Conservation (phyloP, 768 basidiomycete genomes). For the Termitomyces sp. region DNA sequence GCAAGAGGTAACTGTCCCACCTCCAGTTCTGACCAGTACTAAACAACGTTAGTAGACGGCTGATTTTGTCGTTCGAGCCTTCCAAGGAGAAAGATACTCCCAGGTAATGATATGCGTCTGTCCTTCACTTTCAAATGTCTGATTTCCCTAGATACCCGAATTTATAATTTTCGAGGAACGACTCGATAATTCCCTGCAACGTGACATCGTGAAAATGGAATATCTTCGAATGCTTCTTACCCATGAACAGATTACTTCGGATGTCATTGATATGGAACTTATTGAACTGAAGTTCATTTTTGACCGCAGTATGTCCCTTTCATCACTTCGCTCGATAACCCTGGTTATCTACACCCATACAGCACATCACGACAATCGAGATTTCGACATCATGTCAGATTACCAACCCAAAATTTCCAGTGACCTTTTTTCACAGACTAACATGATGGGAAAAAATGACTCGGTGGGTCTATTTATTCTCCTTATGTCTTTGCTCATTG, state of each 20-base stretch:
- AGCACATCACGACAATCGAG: slow-evolving; percentile 86
- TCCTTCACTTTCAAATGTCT: neutral
- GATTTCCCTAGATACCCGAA: slow-evolving; percentile 60
- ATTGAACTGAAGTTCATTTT: slow-evolving; percentile 83
- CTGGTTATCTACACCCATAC: neutral
- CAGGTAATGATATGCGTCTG: slow-evolving; percentile 40
- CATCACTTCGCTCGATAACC: neutral
- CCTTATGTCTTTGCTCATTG: neutral
- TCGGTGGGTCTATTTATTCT: slow-evolving; percentile 28
- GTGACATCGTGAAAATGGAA: slow-evolving; percentile 79
- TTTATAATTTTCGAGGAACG: slow-evolving; percentile 79
- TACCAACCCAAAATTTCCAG: slow-evolving; percentile 59
- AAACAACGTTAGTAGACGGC: slow-evolving; percentile 44
- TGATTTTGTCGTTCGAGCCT: slow-evolving; percentile 77
- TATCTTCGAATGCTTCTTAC: slow-evolving; percentile 79
- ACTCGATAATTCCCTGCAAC: slow-evolving; percentile 80
- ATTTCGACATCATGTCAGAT: slow-evolving; percentile 71
- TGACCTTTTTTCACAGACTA: slow-evolving; percentile 62
- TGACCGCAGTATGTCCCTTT: slow-evolving; percentile 51
- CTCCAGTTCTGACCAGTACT: neutral
- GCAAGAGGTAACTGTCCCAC: slow-evolving; percentile 50
- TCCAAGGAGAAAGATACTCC: slow-evolving; percentile 77
- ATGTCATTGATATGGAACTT: slow-evolving; percentile 77
- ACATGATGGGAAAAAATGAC: slow-evolving; percentile 60
- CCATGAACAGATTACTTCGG: slow-evolving; percentile 66